Evolutionary conservation across 2,329 filamentous ascomycete species (phyloP), one percentile per base, ranked within the genome.

Genomic region (Aspergillus nomiae): DNA sequence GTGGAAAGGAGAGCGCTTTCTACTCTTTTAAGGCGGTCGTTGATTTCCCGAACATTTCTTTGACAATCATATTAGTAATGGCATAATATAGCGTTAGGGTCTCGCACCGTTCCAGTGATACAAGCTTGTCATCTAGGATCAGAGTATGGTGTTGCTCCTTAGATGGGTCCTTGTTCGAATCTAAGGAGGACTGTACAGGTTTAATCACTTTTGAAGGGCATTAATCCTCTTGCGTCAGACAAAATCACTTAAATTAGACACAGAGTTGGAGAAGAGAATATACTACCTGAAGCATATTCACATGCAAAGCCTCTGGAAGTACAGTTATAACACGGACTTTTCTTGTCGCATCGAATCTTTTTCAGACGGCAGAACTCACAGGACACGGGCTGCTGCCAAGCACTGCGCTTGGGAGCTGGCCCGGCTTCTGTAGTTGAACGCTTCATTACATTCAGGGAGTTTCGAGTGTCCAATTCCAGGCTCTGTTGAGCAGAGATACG

Each of bases 361-460:
- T 59, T 59, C 11, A 59, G 12, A n/a, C 57, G 57, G 45, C 57
- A 59, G 32, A 59, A 59, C 28, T 59, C 43, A 51, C 57, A 59
- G 32, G 57, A 59, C 57, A 46, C 57, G n/a, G 57, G 57, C 2
- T 53, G 57, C 34, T 59, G 57, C 57, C 57, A 59, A 24, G 57
- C 46, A 41, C 57, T 59, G 32, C 57, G 41, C 32, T 51, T 59
- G 30, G 54, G 34, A 6, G 11, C 34, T 56, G 30, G 38, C 1
- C 38, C 38, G 19, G 38, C 19, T 21, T 43, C 38, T 43, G 19
- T 0, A 43, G 38, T 10, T 21, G 38, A 43, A 21, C 38, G 38
- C 38, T 43, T 43, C 19, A 43, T 10, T 0, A 21, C 38, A 4
- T 43, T 43, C 1, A 43, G 19, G 38, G 38, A 0, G 19, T 43